Evolutionary conservation across 805 yeast species (phyloP).

Genomic region (Diddensiella transvaalensis): DNA sequence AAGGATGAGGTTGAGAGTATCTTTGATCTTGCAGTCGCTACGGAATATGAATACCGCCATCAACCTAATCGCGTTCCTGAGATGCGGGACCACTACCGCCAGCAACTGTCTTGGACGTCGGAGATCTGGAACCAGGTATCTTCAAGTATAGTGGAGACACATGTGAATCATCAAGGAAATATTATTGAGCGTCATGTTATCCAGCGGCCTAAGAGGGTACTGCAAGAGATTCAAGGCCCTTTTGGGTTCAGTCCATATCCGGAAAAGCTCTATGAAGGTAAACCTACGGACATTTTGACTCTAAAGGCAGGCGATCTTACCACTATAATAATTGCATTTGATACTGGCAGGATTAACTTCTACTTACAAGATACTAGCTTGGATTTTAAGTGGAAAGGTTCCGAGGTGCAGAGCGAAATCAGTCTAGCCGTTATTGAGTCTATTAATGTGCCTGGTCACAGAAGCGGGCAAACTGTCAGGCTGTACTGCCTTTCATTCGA

Average conservation of each 20-base stretch:
- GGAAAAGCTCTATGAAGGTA: constrained; percentile 45
- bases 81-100: background rate
- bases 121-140: constrained; percentile 23
- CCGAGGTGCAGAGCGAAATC: constrained; percentile 7
- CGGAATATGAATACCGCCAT: constrained; percentile 19
- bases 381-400: constrained; percentile 6
- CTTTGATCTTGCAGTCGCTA: constrained; percentile 35
- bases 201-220: constrained; percentile 19
- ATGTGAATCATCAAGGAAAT: constrained; percentile 28
- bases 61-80: background rate
- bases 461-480: background rate
- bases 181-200: constrained; percentile 24
- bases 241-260: constrained; percentile 53
- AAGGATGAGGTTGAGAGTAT: constrained; percentile 32
- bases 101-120: constrained; percentile 22
- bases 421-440: constrained; percentile 11
- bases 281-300: constrained; percentile 37
- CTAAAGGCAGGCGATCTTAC: constrained; percentile 24
- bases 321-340: constrained; percentile 19
- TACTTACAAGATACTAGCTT: constrained; percentile 18
- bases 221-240: constrained; percentile 47
- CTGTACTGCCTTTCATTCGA: background rate
- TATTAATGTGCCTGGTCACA: background rate
- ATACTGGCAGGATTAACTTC: constrained; percentile 24
- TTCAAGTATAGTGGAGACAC: constrained; percentile 20